These are phyloP conservation scores for Juglanconis juglandina DNA, from an alignment of 2,329 filamentous ascomycete species.

Conservation along the genomic window DNA sequence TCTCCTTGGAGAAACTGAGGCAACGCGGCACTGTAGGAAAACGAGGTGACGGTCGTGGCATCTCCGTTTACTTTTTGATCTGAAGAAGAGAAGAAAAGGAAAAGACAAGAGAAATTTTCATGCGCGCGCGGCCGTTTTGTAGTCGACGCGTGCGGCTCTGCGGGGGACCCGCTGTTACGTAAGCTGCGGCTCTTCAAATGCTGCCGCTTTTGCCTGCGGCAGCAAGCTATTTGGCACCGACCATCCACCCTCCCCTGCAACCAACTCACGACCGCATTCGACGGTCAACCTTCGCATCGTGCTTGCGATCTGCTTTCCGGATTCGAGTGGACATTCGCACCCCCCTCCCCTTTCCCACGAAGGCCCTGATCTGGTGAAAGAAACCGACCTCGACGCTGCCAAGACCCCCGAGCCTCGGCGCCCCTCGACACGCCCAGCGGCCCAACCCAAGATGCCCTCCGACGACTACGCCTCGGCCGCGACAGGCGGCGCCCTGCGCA, in stretches of 20 bases:
- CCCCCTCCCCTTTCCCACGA: too few species aligned
- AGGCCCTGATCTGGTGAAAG: too few species aligned
- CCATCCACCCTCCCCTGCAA: too few species aligned
- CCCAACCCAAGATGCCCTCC: constrained; percentile 53
- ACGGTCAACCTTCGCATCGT: too few species aligned
- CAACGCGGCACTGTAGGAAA: constrained; percentile 59
- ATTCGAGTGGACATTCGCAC: too few species aligned
- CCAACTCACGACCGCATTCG: too few species aligned
- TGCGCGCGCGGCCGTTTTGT: constrained; percentile 18
- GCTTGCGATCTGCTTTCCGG: too few species aligned
- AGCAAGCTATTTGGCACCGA: too few species aligned
- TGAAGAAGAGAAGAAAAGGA: constrained; percentile 44
- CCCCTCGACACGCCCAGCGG: neutral
- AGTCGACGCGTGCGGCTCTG: neutral
- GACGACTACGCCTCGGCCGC: constrained; percentile 69
- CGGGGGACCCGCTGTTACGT: neutral
- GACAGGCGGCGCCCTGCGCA: constrained; percentile 72
- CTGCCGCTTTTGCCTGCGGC: too few species aligned
- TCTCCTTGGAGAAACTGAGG: constrained; percentile 47
- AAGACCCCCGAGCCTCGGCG: too few species aligned
- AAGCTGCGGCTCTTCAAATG: neutral
- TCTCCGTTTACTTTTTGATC: constrained; percentile 63
- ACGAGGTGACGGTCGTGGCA: constrained; percentile 61
- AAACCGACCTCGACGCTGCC: too few species aligned
- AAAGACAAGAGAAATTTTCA: constrained; percentile 31